A percentile compares a stretch with the other conserved stretches of the same genome.
These are phyloP conservation scores for Xylariomycetidae sp. DNA, from an alignment of 2,329 filamentous ascomycete species.

Conservation along the genomic window DNA sequence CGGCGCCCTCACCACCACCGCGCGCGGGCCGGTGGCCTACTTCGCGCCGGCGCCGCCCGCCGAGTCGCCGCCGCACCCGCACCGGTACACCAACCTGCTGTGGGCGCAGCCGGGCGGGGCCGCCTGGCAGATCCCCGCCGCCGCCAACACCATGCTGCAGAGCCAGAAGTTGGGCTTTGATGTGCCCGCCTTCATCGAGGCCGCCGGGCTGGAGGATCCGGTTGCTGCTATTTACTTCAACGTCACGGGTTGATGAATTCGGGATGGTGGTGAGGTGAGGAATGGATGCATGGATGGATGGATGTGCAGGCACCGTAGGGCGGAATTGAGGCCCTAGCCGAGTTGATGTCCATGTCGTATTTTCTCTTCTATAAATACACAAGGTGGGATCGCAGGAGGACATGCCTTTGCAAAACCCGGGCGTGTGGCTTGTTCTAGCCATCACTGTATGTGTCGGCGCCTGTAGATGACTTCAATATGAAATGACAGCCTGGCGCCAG, in stretches of 20 bases:
- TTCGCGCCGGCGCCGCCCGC: constrained; percentile 27
- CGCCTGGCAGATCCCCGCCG: constrained; percentile 25
- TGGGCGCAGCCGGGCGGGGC: constrained; percentile 31
- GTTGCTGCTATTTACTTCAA: constrained; percentile 30
- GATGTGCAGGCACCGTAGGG: too few species aligned
- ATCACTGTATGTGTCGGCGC: too few species aligned
- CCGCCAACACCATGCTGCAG: constrained; percentile 25
- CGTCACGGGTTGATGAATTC: constrained; percentile 19
- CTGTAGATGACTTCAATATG: too few species aligned
- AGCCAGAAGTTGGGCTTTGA: constrained; percentile 27
- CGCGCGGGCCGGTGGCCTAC: constrained; percentile 20
- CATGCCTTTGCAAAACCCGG: too few species aligned
- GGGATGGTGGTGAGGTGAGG: neutral
- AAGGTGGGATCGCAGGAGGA: too few species aligned
- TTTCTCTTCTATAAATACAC: too few species aligned
- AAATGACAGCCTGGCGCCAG: too few species aligned
- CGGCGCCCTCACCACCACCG: constrained; percentile 17
- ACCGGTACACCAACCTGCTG: constrained; percentile 32
- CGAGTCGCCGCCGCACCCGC: constrained; percentile 29
- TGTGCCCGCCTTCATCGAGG: constrained; percentile 25
- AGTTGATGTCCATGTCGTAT: too few species aligned
- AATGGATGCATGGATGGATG: too few species aligned
- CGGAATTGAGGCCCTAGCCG: too few species aligned
- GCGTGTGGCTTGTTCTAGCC: too few species aligned
- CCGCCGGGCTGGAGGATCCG: constrained; percentile 21